A percentile compares a stretch with the other conserved stretches of the same genome.
Evolutionary conservation across 179 eudicot species (phyloP).

Genomic region (Actinidia chinensis): DNA sequence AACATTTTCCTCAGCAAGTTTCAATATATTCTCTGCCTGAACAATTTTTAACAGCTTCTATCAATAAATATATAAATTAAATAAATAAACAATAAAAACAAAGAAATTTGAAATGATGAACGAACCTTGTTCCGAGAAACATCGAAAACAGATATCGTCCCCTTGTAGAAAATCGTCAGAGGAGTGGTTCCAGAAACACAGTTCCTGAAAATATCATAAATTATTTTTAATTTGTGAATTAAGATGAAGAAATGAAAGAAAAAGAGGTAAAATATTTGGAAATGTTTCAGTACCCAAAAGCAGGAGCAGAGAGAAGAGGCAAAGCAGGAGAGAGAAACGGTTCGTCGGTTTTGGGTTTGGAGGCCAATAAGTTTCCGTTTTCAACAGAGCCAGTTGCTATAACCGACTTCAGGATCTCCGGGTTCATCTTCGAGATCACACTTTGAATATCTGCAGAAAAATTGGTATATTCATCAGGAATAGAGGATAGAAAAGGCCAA

Average conservation of each 20-base stretch:
- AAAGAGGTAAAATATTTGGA: conserved; percentile 31
- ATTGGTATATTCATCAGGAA: too few species aligned
- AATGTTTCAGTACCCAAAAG: conserved; percentile 19
- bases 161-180: conserved; percentile 67
- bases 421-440: conserved; percentile 62
- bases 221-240: background rate
- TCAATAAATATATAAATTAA: conserved; percentile 13
- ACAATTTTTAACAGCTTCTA: conserved; percentile 11
- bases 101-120: conserved; percentile 3
- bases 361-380: background rate
- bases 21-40: conserved; percentile 50
- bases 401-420: conserved; percentile 58
- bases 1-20: conserved; percentile 35
- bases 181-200: conserved; percentile 29
- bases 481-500: background rate
- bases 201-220: background rate
- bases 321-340: background rate
- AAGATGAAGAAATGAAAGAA: background rate
- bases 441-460: conserved; percentile 36
- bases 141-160: conserved; percentile 54
- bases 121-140: conserved; percentile 47
- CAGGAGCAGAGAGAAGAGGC: conserved; percentile 21
- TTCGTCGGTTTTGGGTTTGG: background rate
- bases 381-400: conserved; percentile 36
- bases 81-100: background rate